Base-by-base conservation (phyloP, 2,329 filamentous ascomycete genomes). In the Colletotrichum gigasporum region DNA sequence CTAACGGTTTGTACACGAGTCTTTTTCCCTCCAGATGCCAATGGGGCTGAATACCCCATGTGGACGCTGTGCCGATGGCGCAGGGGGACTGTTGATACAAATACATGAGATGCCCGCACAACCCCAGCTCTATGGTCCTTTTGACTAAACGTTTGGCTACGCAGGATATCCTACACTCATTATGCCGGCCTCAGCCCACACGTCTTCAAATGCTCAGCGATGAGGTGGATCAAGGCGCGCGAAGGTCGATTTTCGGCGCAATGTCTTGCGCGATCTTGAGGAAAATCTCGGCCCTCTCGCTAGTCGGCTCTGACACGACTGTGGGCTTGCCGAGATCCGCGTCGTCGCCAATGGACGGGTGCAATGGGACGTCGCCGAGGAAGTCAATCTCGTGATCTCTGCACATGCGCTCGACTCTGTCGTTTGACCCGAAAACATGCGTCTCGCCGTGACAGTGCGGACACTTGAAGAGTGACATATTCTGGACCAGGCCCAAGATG, bases 311-410 rank as follows among this genome's bases (percentile, higher is more conserved):
- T 2, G 93, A 87, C 2, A 97, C 93, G 0, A 98, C 92, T 1
- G 94, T 97, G 4, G 96, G 96, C 76, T 91, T 93, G 1, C 96
- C 96, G 18, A 86, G 82, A 76, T 97, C 93, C 1, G 92, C 93
- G 76, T 97, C 93, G 59, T 93, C 91, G 63, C 94, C 96, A 20
- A 98, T 96, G 52, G 83, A 88, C 4, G 91, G 89, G 75, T 98
- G 93, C 50, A 99, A 83, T 5, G 95, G 95, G 39, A 99, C 90
- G 74, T 97, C 92, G 1, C 93, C 95, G 3, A 99, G 79, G 68
- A 97, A 87, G n/a, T 91, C 85, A 54, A 98, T 87, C 0, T 86
- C 85, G 42, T 94, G 83, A 62, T 93, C 88, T 32, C 82, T 76
- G 72, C 94, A 97, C 70, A 94, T 86, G 26, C 81, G 83, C 35